Evolutionary conservation across 2,329 filamentous ascomycete genomes (phyloP), one percentile per base, ranked within the genome.

Genomic region (Xylariaceae sp.): DNA sequence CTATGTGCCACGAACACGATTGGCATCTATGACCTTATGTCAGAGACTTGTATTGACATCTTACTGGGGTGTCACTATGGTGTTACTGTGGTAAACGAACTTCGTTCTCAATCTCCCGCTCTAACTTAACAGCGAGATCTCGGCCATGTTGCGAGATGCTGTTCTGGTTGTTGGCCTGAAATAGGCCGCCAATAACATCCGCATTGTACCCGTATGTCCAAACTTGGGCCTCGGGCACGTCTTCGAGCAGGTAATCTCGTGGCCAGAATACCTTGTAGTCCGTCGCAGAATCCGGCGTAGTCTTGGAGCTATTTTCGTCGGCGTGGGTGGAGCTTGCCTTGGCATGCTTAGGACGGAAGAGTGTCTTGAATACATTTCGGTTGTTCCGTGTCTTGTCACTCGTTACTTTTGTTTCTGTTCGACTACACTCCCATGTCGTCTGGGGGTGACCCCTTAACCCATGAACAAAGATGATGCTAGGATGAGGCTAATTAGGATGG

Each of bases 171-270:
- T 66, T 69, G n/a, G 69, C 62, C 57, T 70, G 47, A 47, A 73
- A 73, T 20, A 73, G 27, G 2, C 67, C 67, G 15, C 64, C 64
- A 46, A 72, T 66, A 7, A 72, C 67, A 53, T 74, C 67, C 15
- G 71, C 71, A 49, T 75, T 68, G 58, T 75, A 75, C 32, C 73
- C 72, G 50, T 74, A 76, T n/a, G 72, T 74, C 70, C 67, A 72
- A 26, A 74, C 55, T 50, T 66, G 64, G 27, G 72, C 73, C 13
- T 71, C 55, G 23, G 67, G 56, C 6, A 65, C 13, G 18, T 47
- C 6, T 33, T 46, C 10, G 27, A 59, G 64, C 15, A 69, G 65
- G 21, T 65, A 44, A 24, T 44, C 41, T 18, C 18, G 44, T n/a
- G 44, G 44, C 44, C 44, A 48, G 44, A 48, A 48, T 9, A 48